Evolutionary conservation across 2,329 filamentous ascomycete species (phyloP).

Genomic region (Penicillium decumbens): DNA sequence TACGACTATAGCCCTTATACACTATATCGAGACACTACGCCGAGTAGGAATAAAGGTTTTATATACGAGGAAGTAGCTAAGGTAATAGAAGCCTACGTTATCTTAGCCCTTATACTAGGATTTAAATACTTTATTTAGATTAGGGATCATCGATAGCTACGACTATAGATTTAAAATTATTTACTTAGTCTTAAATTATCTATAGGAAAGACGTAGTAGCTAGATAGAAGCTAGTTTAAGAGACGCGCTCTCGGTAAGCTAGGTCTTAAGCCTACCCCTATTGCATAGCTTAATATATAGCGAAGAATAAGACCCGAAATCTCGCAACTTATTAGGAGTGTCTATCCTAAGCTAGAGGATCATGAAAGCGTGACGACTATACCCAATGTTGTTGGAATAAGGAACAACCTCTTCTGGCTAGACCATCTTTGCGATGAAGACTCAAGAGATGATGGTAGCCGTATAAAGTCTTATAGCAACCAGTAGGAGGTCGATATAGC

Average conservation of each 20-base stretch:
- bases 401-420: slow-evolving; percentile 21
- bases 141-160: slow-evolving; percentile 35
- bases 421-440: slow-evolving; percentile 17
- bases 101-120: slow-evolving; percentile 37
- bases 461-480: slow-evolving; percentile 16
- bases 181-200: slow-evolving; percentile 6
- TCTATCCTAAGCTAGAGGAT: slow-evolving; percentile 10
- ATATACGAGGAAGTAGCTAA: slow-evolving; percentile 67
- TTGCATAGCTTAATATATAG: slow-evolving; percentile 9
- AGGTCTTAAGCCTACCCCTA: slow-evolving; percentile 2
- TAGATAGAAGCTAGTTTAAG: slow-evolving; percentile 14
- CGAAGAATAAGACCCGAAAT: slow-evolving; percentile 14
- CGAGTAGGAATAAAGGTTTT: slow-evolving; percentile 29
- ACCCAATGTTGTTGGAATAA: slow-evolving; percentile 12
- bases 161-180: slow-evolving; percentile 28
- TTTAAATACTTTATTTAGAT: slow-evolving; percentile 41
- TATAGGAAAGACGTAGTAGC: slow-evolving; percentile 1
- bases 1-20: slow-evolving; percentile 11
- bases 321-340: slow-evolving; percentile 3
- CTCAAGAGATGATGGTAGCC: slow-evolving; percentile 2
- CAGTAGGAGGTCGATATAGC: slow-evolving; percentile 21
- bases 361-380: background rate
- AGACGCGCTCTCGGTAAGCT: slow-evolving; percentile 8
- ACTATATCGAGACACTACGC: slow-evolving; percentile 10
- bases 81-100: slow-evolving; percentile 58